A percentile compares a stretch with the other conserved stretches of the same genome.
These are phyloP conservation scores for Pseudotsuga menziesii DNA, from an alignment of 75 land plant genomes.

Conservation along the genomic window DNA sequence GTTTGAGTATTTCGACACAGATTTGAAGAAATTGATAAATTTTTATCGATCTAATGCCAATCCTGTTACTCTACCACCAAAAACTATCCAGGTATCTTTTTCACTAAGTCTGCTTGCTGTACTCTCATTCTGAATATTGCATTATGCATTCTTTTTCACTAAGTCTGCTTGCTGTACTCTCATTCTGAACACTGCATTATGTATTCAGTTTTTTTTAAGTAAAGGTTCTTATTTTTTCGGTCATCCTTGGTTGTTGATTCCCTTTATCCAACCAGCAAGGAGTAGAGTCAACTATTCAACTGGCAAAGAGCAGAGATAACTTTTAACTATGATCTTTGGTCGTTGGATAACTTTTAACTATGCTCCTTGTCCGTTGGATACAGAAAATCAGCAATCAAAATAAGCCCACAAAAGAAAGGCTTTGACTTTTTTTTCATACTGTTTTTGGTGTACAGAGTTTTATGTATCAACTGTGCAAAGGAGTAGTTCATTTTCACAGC, in stretches of 20 bases:
- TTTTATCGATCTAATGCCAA: conserved; percentile 41
- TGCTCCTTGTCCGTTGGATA: too few relatives aligned
- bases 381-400: too few relatives aligned
- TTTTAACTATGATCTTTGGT: too few relatives aligned
- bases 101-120: too few relatives aligned
- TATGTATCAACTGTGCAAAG: conserved; percentile 77
- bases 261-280: too few relatives aligned
- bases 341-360: too few relatives aligned
- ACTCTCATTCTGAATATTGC: background rate
- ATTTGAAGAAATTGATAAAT: conserved; percentile 90
- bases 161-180: background rate
- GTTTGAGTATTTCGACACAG: conserved; percentile 94
- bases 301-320: too few relatives aligned
- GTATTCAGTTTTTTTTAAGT: background rate
- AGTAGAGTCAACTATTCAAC: too few relatives aligned
- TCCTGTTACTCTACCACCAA: conserved; percentile 30
- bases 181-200: background rate
- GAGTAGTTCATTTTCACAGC: conserved; percentile 81
- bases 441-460: conserved; percentile 39
- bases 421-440: too few relatives aligned
- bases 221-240: too few relatives aligned
- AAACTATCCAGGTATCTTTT: conserved; percentile 38
- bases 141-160: background rate
- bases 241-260: too few relatives aligned
- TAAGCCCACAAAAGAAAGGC: background rate